Percentiles rank a stretch among this genome's conserved stretches.
phyloP scores from a whole-genome alignment of 2,329 filamentous ascomycete genomes.

The Cladosporium oxysporum region DNA sequence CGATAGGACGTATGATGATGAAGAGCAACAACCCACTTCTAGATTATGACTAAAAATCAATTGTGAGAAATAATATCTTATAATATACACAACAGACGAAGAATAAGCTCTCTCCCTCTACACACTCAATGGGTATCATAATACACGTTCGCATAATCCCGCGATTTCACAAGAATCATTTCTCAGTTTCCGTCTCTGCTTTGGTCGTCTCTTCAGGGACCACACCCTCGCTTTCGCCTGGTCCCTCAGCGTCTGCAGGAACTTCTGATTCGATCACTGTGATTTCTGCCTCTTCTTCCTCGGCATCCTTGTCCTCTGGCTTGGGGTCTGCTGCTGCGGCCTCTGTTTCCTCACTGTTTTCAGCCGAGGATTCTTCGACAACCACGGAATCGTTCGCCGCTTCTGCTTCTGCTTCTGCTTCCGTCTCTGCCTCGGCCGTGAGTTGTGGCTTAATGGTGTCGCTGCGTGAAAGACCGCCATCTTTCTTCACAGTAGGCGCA shows the following conservation, averaged over 20 bases:
- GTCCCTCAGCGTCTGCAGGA: slow-evolving; percentile 19
- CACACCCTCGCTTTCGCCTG: slow-evolving; percentile 9
- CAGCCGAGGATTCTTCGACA: slow-evolving; percentile 33
- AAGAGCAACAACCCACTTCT: no score
- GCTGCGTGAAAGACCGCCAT: slow-evolving; percentile 21
- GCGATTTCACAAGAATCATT: neutral
- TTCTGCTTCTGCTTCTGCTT: slow-evolving; percentile 23
- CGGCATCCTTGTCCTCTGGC: slow-evolving; percentile 20
- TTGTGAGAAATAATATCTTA: neutral
- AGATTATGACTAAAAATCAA: no score
- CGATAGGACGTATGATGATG: no score
- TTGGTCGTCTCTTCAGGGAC: slow-evolving; percentile 9
- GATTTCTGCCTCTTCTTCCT: slow-evolving; percentile 22
- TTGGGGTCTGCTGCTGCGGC: slow-evolving; percentile 18
- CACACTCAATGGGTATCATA: slow-evolving; percentile 18
- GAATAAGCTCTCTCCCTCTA: neutral
- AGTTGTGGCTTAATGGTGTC: slow-evolving; percentile 25
- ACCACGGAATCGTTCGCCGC: slow-evolving; percentile 30
- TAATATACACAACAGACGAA: slow-evolving; percentile 5
- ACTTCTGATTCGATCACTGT: slow-evolving; percentile 26
- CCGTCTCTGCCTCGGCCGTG: slow-evolving; percentile 26
- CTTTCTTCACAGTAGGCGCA: slow-evolving; percentile 27
- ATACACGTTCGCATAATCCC: slow-evolving; percentile 5
- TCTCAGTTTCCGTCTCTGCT: slow-evolving; percentile 6
- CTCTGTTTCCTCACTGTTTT: slow-evolving; percentile 50